Evolutionary conservation across 2,329 filamentous ascomycete genomes (phyloP), one percentile per base, ranked within the genome.

Genomic region (Venturia carpophila): DNA sequence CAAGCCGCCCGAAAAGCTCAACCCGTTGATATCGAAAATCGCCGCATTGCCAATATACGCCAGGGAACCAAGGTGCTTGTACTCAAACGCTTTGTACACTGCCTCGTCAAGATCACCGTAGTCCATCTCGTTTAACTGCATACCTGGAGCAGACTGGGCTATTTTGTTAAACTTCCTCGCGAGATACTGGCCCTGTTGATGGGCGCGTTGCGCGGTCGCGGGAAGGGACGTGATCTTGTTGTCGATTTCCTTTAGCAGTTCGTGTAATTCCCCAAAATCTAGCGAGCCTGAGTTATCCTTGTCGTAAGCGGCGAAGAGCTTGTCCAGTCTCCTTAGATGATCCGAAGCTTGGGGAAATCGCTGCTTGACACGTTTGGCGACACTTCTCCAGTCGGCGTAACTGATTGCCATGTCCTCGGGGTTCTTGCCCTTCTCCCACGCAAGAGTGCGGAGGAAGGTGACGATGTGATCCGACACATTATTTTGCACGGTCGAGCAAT

Each of bases 41-140:
- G 94, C 94, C 9, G 92, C 92, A 75, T 99, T 99, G 56, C 95
- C 95, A 69, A 99, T 87, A 72, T 99, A 99, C 6, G 95, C 94
- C 71, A 99, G 78, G 69, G 87, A 94, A 27, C 95, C 94, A 27
- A 99, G 83, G 73, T 99, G 93, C 71, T 83, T 87, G 76, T 99
- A 99, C 75, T 95, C 89, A 73, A 99, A 99, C 0, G 94, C 90
- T 75, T 90, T 93, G 80, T 96, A 97, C 15, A 94, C 87, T 1
- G 92, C 89, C 58, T 93, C 90, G 72, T 99, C 95, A 6, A 97
- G 77, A 73, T 97, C 93, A 24, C 92, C 93, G 70, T 97, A 90
- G 66, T 87, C 81, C 52, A 97, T 84, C 63, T 95, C 86, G 71
- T 97, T 97, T 63, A 87, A 83, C 56, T 77, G 78, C 73, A 97